Conservation (phyloP, 2,329 filamentous ascomycete species). For the Colletotrichum spinosum region DNA sequence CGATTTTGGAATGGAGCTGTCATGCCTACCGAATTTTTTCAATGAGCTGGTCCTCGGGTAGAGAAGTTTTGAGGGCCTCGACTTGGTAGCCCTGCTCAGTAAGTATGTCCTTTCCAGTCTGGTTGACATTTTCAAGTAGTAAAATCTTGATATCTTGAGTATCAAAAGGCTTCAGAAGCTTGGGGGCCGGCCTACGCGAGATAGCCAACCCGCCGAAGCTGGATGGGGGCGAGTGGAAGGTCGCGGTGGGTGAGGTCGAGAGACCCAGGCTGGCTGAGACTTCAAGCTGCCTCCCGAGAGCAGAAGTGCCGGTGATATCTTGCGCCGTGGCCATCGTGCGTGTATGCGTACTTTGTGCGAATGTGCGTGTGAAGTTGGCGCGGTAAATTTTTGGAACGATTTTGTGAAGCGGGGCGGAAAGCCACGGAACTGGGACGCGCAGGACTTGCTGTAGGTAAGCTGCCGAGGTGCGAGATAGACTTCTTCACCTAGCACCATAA, state of each 20-base stretch:
- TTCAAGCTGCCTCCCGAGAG: constrained; percentile 45
- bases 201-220: constrained; percentile 66
- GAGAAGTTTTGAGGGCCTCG: constrained; percentile 87
- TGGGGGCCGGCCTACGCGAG: constrained; percentile 62
- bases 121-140: constrained; percentile 94
- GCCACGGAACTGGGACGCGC: too few relatives aligned
- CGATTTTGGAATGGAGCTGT: background rate
- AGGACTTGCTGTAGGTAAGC: too few relatives aligned
- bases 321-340: constrained; percentile 57
- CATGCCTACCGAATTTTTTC: constrained; percentile 88
- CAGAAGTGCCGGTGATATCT: constrained; percentile 58
- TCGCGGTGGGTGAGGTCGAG: constrained; percentile 79
- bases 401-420: constrained; percentile 24
- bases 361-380: constrained; percentile 17
- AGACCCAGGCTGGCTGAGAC: constrained; percentile 73
- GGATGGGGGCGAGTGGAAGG: constrained; percentile 79
- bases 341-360: constrained; percentile 11
- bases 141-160: constrained; percentile 97
- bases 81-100: constrained; percentile 93
- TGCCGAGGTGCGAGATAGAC: too few relatives aligned
- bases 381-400: constrained; percentile 10
- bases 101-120: constrained; percentile 87
- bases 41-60: constrained; percentile 93
- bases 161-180: constrained; percentile 94
- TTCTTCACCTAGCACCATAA: too few relatives aligned